phyloP scores from a whole-genome alignment of 2,329 filamentous ascomycete species.

The Cladorrhinum sp. region DNA sequence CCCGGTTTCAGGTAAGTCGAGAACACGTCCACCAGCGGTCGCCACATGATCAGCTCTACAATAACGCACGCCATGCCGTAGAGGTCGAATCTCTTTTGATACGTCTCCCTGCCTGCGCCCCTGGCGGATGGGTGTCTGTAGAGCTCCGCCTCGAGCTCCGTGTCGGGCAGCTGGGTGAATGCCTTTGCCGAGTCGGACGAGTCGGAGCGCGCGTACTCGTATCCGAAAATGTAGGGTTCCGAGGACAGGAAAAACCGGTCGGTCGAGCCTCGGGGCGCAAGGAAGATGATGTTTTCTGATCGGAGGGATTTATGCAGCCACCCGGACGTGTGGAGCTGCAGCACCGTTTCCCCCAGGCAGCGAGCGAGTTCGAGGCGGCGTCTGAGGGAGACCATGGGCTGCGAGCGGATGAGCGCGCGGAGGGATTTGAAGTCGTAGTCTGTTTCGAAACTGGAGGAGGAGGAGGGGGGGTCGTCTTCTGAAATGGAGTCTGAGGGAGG shows the following conservation, averaged over 20 bases:
- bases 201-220: constrained; percentile 23
- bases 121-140: constrained; percentile 24
- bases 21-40: constrained; percentile 16
- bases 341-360: constrained; percentile 27
- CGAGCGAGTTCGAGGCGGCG: constrained; percentile 22
- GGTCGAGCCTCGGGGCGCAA: constrained; percentile 19
- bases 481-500: not conserved
- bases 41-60: constrained; percentile 19
- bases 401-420: constrained; percentile 12
- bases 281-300: constrained; percentile 31
- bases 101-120: constrained; percentile 19
- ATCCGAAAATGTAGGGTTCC: constrained; percentile 24
- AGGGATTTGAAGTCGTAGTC: constrained; percentile 21
- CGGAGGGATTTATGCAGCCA: constrained; percentile 33
- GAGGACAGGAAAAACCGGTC: constrained; percentile 17
- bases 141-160: constrained; percentile 21
- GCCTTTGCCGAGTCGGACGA: constrained; percentile 10
- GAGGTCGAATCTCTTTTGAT: constrained; percentile 26
- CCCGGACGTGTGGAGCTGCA: constrained; percentile 32
- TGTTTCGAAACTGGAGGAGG: not conserved
- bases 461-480: too few relatives aligned
- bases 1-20: not conserved
- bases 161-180: constrained; percentile 23
- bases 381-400: constrained; percentile 12
- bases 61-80: constrained; percentile 23